Percentiles rank a stretch among this genome's conserved stretches.
Evolutionary conservation across 2,329 filamentous ascomycete species (phyloP).

Genomic region (Gaeumannomyces tritici): DNA sequence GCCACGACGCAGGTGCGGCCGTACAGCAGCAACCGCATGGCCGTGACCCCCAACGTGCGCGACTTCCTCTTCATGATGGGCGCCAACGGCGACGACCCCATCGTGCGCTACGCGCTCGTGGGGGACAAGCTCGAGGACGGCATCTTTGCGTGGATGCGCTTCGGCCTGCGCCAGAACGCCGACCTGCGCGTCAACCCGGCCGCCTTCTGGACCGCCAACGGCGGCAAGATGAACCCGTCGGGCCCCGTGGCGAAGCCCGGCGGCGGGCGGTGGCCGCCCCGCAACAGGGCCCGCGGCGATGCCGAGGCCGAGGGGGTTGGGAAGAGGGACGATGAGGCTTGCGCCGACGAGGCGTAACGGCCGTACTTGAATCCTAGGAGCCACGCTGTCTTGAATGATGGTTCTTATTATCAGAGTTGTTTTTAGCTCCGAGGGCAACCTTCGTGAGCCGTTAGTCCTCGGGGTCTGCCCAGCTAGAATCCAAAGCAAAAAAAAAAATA

Average conservation of each 20-base stretch:
- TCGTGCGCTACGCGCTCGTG: constrained; percentile 47
- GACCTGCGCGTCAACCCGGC: constrained; percentile 7
- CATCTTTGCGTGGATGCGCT: constrained; percentile 41
- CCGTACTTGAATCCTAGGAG: too few species aligned
- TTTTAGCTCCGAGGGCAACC: too few species aligned
- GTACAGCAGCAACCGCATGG: constrained; percentile 30
- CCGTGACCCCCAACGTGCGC: constrained; percentile 35
- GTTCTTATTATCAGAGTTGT: too few species aligned
- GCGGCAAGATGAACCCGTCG: constrained; percentile 10
- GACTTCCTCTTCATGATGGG: constrained; percentile 38
- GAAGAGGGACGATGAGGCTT: neutral
- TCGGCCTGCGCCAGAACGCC: constrained; percentile 32
- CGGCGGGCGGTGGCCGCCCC: constrained; percentile 9
- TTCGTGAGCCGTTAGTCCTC: too few species aligned
- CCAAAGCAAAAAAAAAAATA: too few species aligned
- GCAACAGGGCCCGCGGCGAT: constrained; percentile 21
- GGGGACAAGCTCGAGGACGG: constrained; percentile 41
- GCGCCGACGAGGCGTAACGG: too few species aligned
- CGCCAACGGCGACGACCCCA: constrained; percentile 41
- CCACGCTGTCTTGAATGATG: too few species aligned
- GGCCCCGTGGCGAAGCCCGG: constrained; percentile 7
- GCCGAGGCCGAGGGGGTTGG: constrained; percentile 19
- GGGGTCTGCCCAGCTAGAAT: too few species aligned
- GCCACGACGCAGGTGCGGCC: constrained; percentile 37
- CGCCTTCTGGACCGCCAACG: constrained; percentile 8